phyloP scores from a whole-genome alignment of 345 rosid genomes.

The Rubroshorea leprosula region DNA sequence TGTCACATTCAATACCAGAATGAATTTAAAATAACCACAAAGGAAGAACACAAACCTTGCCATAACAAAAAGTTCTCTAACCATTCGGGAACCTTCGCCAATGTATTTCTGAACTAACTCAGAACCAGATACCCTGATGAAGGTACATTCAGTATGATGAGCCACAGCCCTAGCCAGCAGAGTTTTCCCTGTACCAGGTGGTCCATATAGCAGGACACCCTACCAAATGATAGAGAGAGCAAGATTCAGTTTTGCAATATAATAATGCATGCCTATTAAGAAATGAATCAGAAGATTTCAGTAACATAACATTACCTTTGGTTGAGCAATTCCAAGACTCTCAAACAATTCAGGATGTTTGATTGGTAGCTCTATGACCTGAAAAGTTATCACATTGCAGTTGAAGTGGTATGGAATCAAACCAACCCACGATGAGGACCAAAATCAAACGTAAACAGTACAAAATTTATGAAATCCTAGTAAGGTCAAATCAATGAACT shows the following conservation, averaged over 20 bases:
- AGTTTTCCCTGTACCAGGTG: conserved; percentile 97
- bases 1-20: neutral
- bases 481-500: too few relatives aligned
- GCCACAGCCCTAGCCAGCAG: conserved; percentile 97
- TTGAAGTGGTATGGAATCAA: too few relatives aligned
- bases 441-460: too few relatives aligned
- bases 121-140: conserved; percentile 97
- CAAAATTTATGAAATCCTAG: too few relatives aligned
- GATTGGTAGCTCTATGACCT: conserved; percentile 98
- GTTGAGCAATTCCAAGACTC: conserved; percentile 95
- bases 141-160: conserved; percentile 97
- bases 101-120: conserved; percentile 94
- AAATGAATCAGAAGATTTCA: neutral
- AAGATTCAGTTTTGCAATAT: neutral
- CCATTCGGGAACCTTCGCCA: conserved; percentile 99
- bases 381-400: conserved; percentile 17
- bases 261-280: neutral
- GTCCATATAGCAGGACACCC: conserved; percentile 97
- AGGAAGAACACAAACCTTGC: conserved; percentile 58
- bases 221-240: conserved; percentile 17
- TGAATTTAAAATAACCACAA: neutral
- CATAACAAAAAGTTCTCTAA: conserved; percentile 95
- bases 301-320: conserved; percentile 49
- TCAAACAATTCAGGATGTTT: conserved; percentile 97
- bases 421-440: too few relatives aligned